Percentiles rank a stretch among this genome's conserved stretches.
Conservation (phyloP, 176 grass and related monocot species). For the Oropetium thomaeum region DNA sequence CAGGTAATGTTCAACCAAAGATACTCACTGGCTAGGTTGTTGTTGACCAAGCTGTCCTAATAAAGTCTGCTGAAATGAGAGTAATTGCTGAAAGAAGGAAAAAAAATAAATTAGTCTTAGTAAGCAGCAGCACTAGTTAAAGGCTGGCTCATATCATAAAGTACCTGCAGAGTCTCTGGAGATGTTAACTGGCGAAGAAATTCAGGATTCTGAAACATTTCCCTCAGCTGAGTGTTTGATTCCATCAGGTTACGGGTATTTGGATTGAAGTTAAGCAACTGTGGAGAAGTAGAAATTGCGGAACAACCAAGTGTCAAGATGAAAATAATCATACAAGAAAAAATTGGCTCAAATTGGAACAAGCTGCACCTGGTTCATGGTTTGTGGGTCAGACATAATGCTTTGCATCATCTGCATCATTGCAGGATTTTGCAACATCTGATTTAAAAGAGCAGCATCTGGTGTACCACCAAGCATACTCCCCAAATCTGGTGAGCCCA, state of each 20-base stretch:
- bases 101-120: not conserved
- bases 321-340: slow-evolving; percentile 11
- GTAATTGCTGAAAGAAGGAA: slow-evolving; percentile 60
- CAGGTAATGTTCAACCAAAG: slow-evolving; percentile 22
- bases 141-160: slow-evolving; percentile 10
- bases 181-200: slow-evolving; percentile 91
- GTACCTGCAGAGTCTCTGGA: slow-evolving; percentile 88
- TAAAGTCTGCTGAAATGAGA: slow-evolving; percentile 76
- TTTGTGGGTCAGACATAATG: slow-evolving; percentile 86
- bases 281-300: slow-evolving; percentile 26
- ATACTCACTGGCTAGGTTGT: slow-evolving; percentile 74
- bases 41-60: slow-evolving; percentile 62
- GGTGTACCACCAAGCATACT: slow-evolving; percentile 54
- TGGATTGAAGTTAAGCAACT: slow-evolving; percentile 86
- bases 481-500: slow-evolving; percentile 66
- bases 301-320: slow-evolving; percentile 8
- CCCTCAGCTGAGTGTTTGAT: slow-evolving; percentile 81
- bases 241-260: slow-evolving; percentile 77
- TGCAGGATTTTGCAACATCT: slow-evolving; percentile 94
- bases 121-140: not conserved
- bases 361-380: slow-evolving; percentile 71
- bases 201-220: slow-evolving; percentile 94
- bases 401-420: slow-evolving; percentile 97
- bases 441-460: slow-evolving; percentile 56
- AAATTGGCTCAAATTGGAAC: not conserved